Evolutionary conservation across 371 early-diverging fungal genomes (phyloP), one percentile per base, ranked within the genome.

Genomic region (Basidiobolus meristosporus): DNA sequence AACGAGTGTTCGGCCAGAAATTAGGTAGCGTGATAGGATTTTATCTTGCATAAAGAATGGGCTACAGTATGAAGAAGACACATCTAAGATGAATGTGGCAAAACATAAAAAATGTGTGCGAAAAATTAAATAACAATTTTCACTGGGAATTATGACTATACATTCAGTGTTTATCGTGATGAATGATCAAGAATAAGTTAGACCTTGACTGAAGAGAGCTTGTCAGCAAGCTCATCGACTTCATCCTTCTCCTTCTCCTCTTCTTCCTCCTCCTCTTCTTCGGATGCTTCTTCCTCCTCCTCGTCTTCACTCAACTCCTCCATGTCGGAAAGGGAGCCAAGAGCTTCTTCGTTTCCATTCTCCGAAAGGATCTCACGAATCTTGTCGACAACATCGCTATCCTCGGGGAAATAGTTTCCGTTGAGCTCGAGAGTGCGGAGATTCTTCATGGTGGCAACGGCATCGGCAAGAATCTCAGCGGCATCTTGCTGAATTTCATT

Each of bases 241-340:
- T 59, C 56, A 32, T 56, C 45, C 31, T 53, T 56, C 12, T 53
- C 44, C 15, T 63, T 56, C 10, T 52, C 46, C 15, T 61, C 59
- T 23, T 52, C 55, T 22, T 70, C 72, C 19, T 74, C 72, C 31
- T 67, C 73, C 30, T 70, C 64, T 1, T 67, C 72, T 10, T 82
- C 78, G 21, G 65, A 68, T 32, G 72, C 75, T 1, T 65, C 72
- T 14, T 74, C 77, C 1, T 76, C 78, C 18, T 76, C 82, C 31
- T 78, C 69, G 36, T 67, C 70, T 29, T 74, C 82, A 19, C 73
- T 75, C 15, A 73, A 73, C 33, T 82, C 80, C 51, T 90, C 95
- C 92, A 92, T 93, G 47, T 97, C 97, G 41, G 88, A 88, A 38
- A 92, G 59, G 39, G 85, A 88, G 31, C 86, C 92, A 35, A 96